Evolutionary conservation across 805 yeast species (phyloP).

Genomic region (Barnettozyma pratensis): DNA sequence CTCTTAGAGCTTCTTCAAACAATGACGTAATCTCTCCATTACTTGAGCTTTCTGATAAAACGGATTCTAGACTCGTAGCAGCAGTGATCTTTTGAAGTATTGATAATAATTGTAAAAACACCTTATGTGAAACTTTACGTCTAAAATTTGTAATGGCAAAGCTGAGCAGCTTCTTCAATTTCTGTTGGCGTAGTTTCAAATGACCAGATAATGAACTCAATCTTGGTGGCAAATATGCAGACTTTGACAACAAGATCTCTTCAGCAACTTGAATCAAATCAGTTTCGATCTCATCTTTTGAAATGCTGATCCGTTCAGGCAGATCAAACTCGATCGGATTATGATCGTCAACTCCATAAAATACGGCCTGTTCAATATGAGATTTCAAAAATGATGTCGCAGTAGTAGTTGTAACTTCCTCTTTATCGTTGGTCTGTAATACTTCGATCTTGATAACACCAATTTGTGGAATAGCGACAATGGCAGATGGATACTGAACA

Average conservation of each 20-base stretch:
- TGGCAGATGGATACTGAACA: slow-evolving; percentile 38
- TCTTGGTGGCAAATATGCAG: slow-evolving; percentile 51
- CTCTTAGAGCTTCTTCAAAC: slow-evolving; percentile 7
- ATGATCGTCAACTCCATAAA: slow-evolving; percentile 40
- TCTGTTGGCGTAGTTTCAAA: slow-evolving; percentile 42
- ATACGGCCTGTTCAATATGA: slow-evolving; percentile 81
- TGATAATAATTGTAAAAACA: slow-evolving; percentile 36
- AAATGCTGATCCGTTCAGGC: slow-evolving; percentile 40
- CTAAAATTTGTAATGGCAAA: slow-evolving; percentile 44
- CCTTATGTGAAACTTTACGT: slow-evolving; percentile 25
- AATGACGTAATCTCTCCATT: slow-evolving; percentile 1
- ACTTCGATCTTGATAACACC: slow-evolving; percentile 63
- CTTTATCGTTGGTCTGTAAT: slow-evolving; percentile 21
- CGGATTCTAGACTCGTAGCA: slow-evolving; percentile 26
- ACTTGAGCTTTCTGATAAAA: slow-evolving; percentile 1
- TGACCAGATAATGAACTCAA: slow-evolving; percentile 47
- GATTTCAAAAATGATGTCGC: slow-evolving; percentile 46
- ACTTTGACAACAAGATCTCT: slow-evolving; percentile 53
- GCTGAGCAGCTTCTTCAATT: slow-evolving; percentile 38
- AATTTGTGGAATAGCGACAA: slow-evolving; percentile 43
- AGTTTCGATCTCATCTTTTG: slow-evolving; percentile 38
- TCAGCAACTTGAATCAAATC: slow-evolving; percentile 47
- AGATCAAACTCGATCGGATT: slow-evolving; percentile 47
- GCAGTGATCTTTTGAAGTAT: slow-evolving; percentile 42
- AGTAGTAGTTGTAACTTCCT: slow-evolving; percentile 17